Evolutionary conservation across 257 asterid species (phyloP).

Genomic region (Salvia splendens): DNA sequence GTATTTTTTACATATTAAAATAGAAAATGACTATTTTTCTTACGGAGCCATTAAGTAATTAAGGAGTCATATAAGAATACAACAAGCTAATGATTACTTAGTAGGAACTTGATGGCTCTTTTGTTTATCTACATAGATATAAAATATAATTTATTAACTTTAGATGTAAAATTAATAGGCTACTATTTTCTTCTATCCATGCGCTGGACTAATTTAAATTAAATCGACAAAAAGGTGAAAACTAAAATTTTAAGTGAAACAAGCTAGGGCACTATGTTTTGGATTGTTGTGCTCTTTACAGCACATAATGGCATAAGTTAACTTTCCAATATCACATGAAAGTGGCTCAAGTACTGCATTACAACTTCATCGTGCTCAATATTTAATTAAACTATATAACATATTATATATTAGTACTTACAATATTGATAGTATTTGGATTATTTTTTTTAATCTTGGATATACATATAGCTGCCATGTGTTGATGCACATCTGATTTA

Average conservation of each 20-base stretch:
- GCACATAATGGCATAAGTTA: conserved; percentile 44
- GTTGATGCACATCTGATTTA: not conserved
- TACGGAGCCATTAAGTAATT: no score
- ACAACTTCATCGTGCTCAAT: conserved; percentile 38
- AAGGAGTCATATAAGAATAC: no score
- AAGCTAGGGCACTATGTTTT: conserved; percentile 32
- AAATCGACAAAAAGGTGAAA: conserved; percentile 30
- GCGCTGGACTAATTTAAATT: not conserved
- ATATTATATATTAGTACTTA: not conserved
- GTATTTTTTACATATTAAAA: no score
- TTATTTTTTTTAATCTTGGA: not conserved
- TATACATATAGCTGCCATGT: not conserved
- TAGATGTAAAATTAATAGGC: not conserved
- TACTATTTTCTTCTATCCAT: not conserved
- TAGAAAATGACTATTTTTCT: no score
- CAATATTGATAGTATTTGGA: conserved; percentile 16
- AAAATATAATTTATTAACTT: not conserved
- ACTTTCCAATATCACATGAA: conserved; percentile 43
- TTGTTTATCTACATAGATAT: not conserved
- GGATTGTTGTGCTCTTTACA: conserved; percentile 42
- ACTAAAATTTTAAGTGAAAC: conserved; percentile 36
- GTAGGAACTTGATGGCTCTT: not conserved
- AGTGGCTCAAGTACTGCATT: conserved; percentile 37
- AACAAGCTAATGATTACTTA: conserved; percentile 2
- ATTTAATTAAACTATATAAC: not conserved